Conservation (phyloP, 306 rosid species). For the Gastrolobium villosum region DNA sequence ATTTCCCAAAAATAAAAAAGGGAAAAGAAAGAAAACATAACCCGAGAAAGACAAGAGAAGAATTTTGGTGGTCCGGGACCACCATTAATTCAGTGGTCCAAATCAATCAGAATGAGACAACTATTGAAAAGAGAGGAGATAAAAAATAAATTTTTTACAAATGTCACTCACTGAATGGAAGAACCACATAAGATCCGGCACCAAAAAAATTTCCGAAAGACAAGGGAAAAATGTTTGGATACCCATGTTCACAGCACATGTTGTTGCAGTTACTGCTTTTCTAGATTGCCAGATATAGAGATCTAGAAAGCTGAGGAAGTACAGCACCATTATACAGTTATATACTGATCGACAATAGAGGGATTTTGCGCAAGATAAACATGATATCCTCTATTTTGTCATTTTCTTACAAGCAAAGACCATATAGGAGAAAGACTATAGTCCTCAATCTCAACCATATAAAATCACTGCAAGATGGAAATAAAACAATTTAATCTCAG, state of each 20-base stretch:
- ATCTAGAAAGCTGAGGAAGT: not conserved
- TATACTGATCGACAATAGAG: not conserved
- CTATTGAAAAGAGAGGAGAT: no score
- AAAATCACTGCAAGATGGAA: not conserved
- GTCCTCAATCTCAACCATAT: not conserved
- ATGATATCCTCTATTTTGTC: conserved; percentile 18
- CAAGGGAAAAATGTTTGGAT: not conserved
- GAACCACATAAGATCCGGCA: no score
- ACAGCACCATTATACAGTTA: not conserved
- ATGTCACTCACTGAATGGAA: no score
- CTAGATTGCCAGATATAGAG: conserved; percentile 1
- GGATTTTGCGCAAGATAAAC: not conserved
- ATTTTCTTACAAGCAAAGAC: not conserved
- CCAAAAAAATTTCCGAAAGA: no score
- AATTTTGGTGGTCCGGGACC: no score
- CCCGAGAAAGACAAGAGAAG: not conserved
- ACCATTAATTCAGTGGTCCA: no score
- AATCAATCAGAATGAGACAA: no score
- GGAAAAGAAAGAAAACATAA: not conserved
- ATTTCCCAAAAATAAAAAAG: no score
- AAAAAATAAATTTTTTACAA: no score
- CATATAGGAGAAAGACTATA: not conserved
- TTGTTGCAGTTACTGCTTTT: conserved; percentile 23
- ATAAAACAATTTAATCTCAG: not conserved
- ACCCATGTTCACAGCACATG: conserved; percentile 36